A percentile compares a stretch with the other conserved stretches of the same genome.
These are phyloP conservation scores for Pleurotus eryngii DNA, from an alignment of 768 basidiomycete genomes.

Conservation along the genomic window DNA sequence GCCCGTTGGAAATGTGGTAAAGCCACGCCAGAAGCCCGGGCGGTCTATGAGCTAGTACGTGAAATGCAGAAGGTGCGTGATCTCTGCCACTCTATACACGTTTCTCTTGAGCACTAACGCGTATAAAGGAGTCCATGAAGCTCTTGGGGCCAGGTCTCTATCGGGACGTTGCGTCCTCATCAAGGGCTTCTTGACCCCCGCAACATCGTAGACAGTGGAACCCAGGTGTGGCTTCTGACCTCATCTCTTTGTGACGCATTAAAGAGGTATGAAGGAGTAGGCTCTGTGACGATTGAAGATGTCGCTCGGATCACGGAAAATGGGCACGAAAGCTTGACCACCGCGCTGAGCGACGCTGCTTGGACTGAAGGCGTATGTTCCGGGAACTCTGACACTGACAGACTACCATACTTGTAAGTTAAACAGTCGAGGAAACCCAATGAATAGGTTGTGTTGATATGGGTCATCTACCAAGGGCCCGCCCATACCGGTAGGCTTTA, in stretches of 20 bases:
- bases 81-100: not conserved
- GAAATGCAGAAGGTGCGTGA: constrained; percentile 79
- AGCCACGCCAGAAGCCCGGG: constrained; percentile 77
- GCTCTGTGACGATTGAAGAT: constrained; percentile 94
- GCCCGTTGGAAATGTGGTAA: constrained; percentile 94
- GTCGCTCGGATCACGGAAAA: constrained; percentile 73
- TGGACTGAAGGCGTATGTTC: constrained; percentile 85
- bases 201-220: constrained; percentile 68
- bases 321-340: constrained; percentile 84
- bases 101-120: not conserved
- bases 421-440: too few species aligned
- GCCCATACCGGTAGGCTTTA: too few species aligned
- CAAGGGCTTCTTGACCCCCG: too few species aligned
- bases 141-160: constrained; percentile 74
- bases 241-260: constrained; percentile 71
- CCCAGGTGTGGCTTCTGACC: constrained; percentile 88
- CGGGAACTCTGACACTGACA: constrained; percentile 32
- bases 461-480: too few species aligned
- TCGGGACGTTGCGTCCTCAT: constrained; percentile 93
- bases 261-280: constrained; percentile 72
- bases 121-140: constrained; percentile 61
- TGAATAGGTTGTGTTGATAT: too few species aligned
- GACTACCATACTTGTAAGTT: too few species aligned
- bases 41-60: constrained; percentile 82
- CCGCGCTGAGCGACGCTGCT: constrained; percentile 74